phyloP scores from a whole-genome alignment of 805 yeast genomes.

The Ogataea trehalophila region DNA sequence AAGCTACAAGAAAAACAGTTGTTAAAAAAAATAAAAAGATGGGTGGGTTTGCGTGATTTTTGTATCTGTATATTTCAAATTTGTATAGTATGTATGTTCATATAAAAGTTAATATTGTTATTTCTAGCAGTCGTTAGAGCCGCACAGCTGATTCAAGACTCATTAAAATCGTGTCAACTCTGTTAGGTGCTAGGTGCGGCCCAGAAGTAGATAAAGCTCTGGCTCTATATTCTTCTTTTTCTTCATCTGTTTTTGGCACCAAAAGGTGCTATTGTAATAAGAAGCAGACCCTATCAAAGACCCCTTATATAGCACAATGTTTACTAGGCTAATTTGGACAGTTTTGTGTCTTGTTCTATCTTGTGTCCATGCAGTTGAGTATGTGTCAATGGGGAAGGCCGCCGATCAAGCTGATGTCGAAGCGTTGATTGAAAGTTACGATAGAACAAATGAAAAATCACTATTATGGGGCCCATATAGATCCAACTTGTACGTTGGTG shows the following conservation, averaged over 20 bases:
- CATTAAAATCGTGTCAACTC: too few relatives aligned
- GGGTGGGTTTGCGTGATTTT: constrained; percentile 15
- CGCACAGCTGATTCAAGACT: too few relatives aligned
- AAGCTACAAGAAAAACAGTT: background rate
- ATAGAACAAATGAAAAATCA: constrained; percentile 40
- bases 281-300: background rate
- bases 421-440: constrained; percentile 22
- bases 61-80: background rate
- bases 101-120: constrained; percentile 1
- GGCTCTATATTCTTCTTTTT: too few relatives aligned
- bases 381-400: constrained; percentile 5
- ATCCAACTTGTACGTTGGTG: constrained; percentile 79
- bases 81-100: constrained; percentile 2
- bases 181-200: too few relatives aligned
- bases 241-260: too few relatives aligned
- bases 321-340: background rate
- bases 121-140: too few relatives aligned
- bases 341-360: background rate
- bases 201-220: too few relatives aligned
- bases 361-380: constrained; percentile 2
- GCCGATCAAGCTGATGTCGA: constrained; percentile 4
- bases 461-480: constrained; percentile 92
- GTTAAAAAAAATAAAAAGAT: constrained; percentile 8
- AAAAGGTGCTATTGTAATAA: background rate
- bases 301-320: background rate